Conservation (phyloP, 148 eudicot species). For the Dysphania ambrosioides region DNA sequence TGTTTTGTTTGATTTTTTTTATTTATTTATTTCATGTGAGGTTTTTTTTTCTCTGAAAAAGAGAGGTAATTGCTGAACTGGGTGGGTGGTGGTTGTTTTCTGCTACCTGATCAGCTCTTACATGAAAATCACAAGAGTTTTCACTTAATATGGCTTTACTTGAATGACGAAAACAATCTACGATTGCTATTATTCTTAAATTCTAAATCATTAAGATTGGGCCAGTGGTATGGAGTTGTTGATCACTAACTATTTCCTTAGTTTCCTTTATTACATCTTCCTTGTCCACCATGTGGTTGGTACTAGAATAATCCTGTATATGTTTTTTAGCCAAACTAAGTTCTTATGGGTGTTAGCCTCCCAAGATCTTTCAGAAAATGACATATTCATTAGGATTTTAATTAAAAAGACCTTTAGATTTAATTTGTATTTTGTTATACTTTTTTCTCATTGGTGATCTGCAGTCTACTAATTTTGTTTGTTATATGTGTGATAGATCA, state of each 20-base stretch:
- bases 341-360: not conserved
- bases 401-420: too few relatives aligned
- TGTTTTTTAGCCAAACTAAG: not conserved
- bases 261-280: not conserved
- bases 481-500: constrained; percentile 35
- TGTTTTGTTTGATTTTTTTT: too few relatives aligned
- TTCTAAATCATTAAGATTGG: not conserved
- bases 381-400: not conserved
- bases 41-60: too few relatives aligned
- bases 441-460: not conserved
- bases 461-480: constrained; percentile 7
- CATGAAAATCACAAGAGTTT: not conserved
- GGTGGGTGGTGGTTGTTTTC: not conserved
- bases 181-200: not conserved
- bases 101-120: not conserved
- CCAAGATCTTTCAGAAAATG: not conserved
- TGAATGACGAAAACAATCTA: not conserved
- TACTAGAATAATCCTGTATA: not conserved
- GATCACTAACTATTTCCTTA: not conserved
- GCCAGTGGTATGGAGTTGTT: not conserved
- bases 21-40: too few relatives aligned
- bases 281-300: not conserved
- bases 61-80: too few relatives aligned
- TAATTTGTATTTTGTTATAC: not conserved
- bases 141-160: not conserved